These are phyloP conservation scores for Comarum palustre DNA, from an alignment of 306 rosid genomes.

Conservation along the genomic window DNA sequence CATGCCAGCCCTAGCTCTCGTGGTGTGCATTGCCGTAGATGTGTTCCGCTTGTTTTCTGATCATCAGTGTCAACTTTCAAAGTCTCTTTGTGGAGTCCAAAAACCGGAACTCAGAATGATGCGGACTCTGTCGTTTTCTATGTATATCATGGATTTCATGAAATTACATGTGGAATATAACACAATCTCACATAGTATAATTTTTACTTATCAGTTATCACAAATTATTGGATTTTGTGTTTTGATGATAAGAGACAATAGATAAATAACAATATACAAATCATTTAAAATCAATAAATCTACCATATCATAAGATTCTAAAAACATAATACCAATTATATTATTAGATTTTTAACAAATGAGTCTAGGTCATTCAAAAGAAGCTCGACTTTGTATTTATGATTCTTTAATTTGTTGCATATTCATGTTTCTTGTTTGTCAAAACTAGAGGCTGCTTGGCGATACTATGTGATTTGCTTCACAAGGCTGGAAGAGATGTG, in stretches of 20 bases:
- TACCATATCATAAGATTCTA: background rate
- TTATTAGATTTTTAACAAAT: background rate
- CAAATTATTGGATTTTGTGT: background rate
- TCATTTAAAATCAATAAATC: background rate
- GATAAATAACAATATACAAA: rapidly evolving
- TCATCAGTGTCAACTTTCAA: background rate
- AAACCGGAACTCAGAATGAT: background rate
- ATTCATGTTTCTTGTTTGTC: background rate
- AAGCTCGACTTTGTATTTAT: background rate
- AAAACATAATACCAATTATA: background rate
- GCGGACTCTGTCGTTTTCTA: background rate
- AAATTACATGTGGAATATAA: background rate
- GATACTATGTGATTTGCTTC: background rate
- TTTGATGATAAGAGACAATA: background rate
- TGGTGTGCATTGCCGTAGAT: background rate
- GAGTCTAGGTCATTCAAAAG: background rate
- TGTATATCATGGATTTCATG: background rate
- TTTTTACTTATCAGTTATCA: no score
- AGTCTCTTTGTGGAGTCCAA: background rate
- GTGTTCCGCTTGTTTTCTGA: background rate
- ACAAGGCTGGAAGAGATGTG: background rate
- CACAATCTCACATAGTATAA: no score
- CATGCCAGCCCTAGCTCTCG: no score
- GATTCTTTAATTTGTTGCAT: background rate
- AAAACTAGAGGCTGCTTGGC: background rate